A percentile compares a stretch with the other conserved stretches of the same genome.
Conservation (phyloP, 495 filamentous ascomycete genomes). For the Tuber brumale region DNA sequence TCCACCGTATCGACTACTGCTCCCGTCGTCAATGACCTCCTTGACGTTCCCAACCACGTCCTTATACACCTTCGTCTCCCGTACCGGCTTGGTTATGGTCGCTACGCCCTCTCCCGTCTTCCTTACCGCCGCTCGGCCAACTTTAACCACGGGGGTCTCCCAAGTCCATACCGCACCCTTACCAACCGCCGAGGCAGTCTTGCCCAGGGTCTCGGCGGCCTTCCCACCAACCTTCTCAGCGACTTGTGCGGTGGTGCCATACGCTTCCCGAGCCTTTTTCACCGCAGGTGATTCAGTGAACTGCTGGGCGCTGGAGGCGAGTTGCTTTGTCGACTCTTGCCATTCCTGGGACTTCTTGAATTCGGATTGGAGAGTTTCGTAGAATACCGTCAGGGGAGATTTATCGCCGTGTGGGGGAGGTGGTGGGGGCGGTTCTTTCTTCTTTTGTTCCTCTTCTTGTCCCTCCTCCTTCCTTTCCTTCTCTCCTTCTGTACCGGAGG, state of each 20-base stretch:
- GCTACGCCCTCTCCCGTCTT: constrained; percentile 80
- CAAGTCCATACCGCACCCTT: constrained; percentile 92
- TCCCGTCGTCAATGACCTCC: constrained; percentile 93
- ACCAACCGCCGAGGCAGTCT: constrained; percentile 76
- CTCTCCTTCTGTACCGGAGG: constrained; percentile 43
- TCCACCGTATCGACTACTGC: constrained; percentile 89
- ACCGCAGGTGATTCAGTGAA: constrained; percentile 94
- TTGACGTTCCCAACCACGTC: constrained; percentile 65
- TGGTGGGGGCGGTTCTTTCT: constrained; percentile 65
- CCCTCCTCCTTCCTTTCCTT: constrained; percentile 47
- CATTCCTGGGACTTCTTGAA: constrained; percentile 98
- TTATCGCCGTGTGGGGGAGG: constrained; percentile 96
- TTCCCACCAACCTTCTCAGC: constrained; percentile 56
- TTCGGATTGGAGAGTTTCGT: constrained; percentile 83
- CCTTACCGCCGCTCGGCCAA: constrained; percentile 76
- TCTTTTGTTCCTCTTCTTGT: constrained; percentile 53
- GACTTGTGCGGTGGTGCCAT: constrained; percentile 72
- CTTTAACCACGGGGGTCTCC: constrained; percentile 89
- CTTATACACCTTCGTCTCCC: constrained; percentile 89
- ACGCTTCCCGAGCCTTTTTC: constrained; percentile 74
- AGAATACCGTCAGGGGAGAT: constrained; percentile 96
- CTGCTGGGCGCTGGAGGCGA: constrained; percentile 78
- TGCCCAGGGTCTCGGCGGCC: constrained; percentile 71
- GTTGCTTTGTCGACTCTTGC: constrained; percentile 95
- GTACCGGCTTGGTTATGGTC: constrained; percentile 84